These are phyloP conservation scores for Quercus tomentella DNA, from an alignment of 331 rosid species.

Conservation along the genomic window DNA sequence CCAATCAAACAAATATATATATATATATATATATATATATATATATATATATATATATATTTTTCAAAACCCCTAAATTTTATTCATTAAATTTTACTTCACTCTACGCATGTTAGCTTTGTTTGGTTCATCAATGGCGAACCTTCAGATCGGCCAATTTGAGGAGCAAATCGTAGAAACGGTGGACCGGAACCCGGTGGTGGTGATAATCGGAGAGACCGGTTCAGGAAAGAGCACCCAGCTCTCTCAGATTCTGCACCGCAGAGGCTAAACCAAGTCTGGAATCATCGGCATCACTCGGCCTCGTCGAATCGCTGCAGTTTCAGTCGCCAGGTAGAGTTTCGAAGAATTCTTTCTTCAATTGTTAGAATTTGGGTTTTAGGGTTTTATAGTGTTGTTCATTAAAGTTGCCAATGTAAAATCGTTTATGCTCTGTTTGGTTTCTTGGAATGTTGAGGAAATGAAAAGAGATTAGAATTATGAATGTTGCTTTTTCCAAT, in stretches of 20 bases:
- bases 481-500: background rate
- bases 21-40: no score
- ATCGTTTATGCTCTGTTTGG: background rate
- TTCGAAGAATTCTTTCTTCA: background rate
- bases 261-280: constrained; percentile 60
- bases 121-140: constrained; percentile 41
- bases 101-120: background rate
- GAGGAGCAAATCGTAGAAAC: constrained; percentile 77
- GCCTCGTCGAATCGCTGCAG: constrained; percentile 90
- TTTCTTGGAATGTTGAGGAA: background rate
- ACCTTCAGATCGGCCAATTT: constrained; percentile 68
- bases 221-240: constrained; percentile 98
- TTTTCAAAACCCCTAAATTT: background rate
- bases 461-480: background rate
- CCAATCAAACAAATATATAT: no score
- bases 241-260: constrained; percentile 83
- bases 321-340: constrained; percentile 72
- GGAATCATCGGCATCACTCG: constrained; percentile 75
- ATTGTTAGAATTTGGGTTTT: background rate
- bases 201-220: constrained; percentile 79
- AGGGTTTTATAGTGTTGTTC: background rate
- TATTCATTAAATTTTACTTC: background rate
- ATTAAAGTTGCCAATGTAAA: background rate
- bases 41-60: no score
- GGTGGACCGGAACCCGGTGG: constrained; percentile 55